Base-by-base conservation (phyloP, 495 filamentous ascomycete genomes). In the Stereocaulon alpinum region DNA sequence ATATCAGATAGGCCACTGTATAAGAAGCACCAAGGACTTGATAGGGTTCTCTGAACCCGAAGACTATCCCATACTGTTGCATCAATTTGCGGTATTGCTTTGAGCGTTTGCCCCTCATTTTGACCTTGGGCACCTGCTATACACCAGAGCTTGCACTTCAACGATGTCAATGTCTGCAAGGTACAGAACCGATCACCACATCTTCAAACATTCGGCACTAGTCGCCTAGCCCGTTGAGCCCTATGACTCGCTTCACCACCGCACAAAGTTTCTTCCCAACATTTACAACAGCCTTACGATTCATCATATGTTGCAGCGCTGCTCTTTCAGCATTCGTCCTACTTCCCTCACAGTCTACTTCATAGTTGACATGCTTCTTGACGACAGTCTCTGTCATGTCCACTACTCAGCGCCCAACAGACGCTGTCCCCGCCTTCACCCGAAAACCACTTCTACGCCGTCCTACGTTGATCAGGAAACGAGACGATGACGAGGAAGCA, bases 71-170 rank as follows among this genome's bases (percentile, higher is more conserved):
- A 82, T 90, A 97, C 67, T 91, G 83, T 17, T 88, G 82, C 90
- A 99, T 96, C 59, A 96, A 80, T 83, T 95, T 95, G 68, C 89
- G 85, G 73, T 97, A 98, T 70, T 90, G 87, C 76, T 96, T 98
- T 7, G 87, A 85, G 62, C 93, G 84, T 72, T 96, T 96, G 59
- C 88, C 91, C 67, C 87, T 82, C 89, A 95, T 95, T 61, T 55
- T 61, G 54, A 45, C 22, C 24, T 17, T 2, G 41, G 32, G 5
- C 27, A 17, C 1, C 9, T 0, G 17, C 5, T 4, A 14, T n/a
- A 29, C 49, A 6, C 17, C 29, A 52, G 30, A 34, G 49, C 18
- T 12, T 10, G 29, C 20, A 9, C 15, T 20, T 5, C 24, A 12
- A 27, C 18, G 12, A 14, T 27, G 42, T 17, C n/a, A 43, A 43